Evolutionary conservation across 768 basidiomycete species (phyloP).

Genomic region (Cystobasidium onofrii): DNA sequence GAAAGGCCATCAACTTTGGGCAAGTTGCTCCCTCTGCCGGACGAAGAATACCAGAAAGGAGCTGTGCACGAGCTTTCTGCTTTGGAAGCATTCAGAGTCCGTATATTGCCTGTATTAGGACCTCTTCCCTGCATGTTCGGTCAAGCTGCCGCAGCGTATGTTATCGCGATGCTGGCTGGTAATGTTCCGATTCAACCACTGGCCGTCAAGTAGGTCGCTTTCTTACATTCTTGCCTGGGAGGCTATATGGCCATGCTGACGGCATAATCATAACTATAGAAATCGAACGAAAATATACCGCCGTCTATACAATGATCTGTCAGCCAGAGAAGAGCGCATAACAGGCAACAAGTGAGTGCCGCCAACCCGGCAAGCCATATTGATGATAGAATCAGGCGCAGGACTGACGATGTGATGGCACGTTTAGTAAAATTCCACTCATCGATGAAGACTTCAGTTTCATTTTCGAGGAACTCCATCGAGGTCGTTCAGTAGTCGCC

Average conservation of each 20-base stretch:
- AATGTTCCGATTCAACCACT: conserved; percentile 74
- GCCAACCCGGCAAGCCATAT: not conserved
- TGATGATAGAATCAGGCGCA: not conserved
- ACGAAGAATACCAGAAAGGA: conserved; percentile 86
- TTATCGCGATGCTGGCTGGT: conserved; percentile 73
- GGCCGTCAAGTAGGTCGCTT: conserved; percentile 64
- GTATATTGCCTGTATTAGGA: conserved; percentile 84
- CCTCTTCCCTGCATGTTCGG: conserved; percentile 54
- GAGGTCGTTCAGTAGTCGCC: conserved; percentile 63
- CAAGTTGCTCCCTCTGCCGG: conserved; percentile 76
- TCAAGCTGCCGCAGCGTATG: conserved; percentile 76
- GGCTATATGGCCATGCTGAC: not conserved
- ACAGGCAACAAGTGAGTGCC: conserved; percentile 34
- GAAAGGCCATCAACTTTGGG: conserved; percentile 60
- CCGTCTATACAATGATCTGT: conserved; percentile 34
- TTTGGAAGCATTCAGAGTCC: conserved; percentile 85
- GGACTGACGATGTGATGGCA: too few species aligned
- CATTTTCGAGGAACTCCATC: conserved; percentile 77
- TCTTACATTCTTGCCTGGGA: conserved; percentile 46
- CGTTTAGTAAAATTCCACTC: conserved; percentile 67
- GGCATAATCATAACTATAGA: conserved; percentile 26
- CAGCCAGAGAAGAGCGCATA: conserved; percentile 32
- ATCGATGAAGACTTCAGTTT: conserved; percentile 74
- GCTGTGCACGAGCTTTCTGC: conserved; percentile 77
- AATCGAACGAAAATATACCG: conserved; percentile 36